Percentiles rank a stretch among this genome's conserved stretches.
Conservation (phyloP, 2,329 filamentous ascomycete species). For the Exophiala aquamarina region DNA sequence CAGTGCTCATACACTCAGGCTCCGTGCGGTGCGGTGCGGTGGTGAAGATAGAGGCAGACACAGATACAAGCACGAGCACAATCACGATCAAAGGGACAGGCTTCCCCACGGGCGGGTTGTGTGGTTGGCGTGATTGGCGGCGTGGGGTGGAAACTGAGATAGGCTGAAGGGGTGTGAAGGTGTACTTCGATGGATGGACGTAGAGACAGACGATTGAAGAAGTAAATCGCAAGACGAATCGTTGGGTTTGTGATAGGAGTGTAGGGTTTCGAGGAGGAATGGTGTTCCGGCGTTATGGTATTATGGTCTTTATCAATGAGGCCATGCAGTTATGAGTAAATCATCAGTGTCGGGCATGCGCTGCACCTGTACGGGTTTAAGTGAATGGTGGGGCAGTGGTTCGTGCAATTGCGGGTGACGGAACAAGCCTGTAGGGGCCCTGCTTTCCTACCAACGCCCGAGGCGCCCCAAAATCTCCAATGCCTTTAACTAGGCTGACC, state of each 20-base stretch:
- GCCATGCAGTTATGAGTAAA: too few species aligned
- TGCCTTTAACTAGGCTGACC: too few species aligned
- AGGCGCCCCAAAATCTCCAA: too few species aligned
- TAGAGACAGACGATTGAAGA: background rate
- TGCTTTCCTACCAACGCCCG: too few species aligned
- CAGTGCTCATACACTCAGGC: conserved; percentile 1
- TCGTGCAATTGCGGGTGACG: too few species aligned
- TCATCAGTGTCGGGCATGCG: conserved; percentile 3
- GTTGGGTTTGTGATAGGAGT: background rate
- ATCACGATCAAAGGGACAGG: conserved; percentile 2
- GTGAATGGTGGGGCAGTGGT: too few species aligned
- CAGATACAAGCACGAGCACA: background rate
- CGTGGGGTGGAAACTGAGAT: background rate
- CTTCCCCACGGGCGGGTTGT: conserved; percentile 14
- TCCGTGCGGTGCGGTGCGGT: background rate
- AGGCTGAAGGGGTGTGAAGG: background rate
- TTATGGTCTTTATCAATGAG: conserved; percentile 21
- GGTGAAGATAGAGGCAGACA: too few species aligned
- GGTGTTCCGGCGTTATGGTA: conserved; percentile 1
- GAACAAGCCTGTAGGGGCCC: too few species aligned
- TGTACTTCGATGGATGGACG: background rate
- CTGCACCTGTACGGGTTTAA: conserved; percentile 3
- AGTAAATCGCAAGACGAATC: too few species aligned
- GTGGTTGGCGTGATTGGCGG: background rate
- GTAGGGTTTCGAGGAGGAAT: background rate